Evolutionary conservation across 2,329 filamentous ascomycete species (phyloP), one percentile per base, ranked within the genome.

Genomic region (Fusarium ramigenum): DNA sequence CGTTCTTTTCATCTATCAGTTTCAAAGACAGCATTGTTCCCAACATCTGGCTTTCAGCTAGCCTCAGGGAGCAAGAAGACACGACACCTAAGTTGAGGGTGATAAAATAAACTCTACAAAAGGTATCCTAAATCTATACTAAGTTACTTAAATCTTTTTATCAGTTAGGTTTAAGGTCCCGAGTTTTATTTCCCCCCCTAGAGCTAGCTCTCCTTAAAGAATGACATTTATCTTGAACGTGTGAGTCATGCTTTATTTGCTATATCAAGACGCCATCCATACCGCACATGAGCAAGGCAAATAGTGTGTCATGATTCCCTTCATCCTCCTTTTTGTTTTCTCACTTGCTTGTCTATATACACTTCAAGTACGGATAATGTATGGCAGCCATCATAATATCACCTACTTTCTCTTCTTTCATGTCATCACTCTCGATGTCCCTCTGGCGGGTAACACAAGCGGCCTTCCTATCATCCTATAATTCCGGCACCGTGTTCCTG

Each of bases 261-360:
- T 32, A 21, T 52, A n/a, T 19, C 23, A 43, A 32, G 32, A 23
- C 58, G 36, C 40, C 50, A 21, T 32, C n/a, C 43, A 11, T 18
- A 34, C 25, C 36, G 28, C 36, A 39, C 36, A 34, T 39, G 15
- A 42, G 32, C 59, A 64, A 34, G 19, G 40, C 28, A 8, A 60
- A 44, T 21, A n/a, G 34, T 42, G 44, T n/a, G 25, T 36, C 43
- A 37, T 52, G 28, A 57, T 58, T 28, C 21, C 25, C 47, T 39
- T 64, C 60, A 64, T 61, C 56, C 56, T 63, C 66, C 60, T 71
- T 69, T 66, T 50, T 63, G 32, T 60, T 52, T 68, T 71, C 52
- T 63, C 66, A 63, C 63, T 74, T 67, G 58, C 58, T 60, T 63
- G 49, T 77, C 74, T 77, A 74, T 77, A 69, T 71, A 67, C 65